Base-by-base conservation (phyloP, 805 yeast species). In the Isabelozyma pseudorhagii region DNA sequence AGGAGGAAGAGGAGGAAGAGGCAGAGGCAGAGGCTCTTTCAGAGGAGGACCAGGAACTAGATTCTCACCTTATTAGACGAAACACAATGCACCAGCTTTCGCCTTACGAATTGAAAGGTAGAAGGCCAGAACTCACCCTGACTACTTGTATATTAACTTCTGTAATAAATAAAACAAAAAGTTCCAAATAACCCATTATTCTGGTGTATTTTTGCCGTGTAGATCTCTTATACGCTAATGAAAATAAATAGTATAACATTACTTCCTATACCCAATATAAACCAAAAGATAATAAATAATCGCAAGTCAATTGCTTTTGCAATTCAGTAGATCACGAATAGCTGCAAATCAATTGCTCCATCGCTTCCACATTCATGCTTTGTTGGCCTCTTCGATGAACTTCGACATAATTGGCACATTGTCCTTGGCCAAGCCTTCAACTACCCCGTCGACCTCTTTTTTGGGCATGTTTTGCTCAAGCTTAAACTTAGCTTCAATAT, bases 401-500 rank as follows among this genome's bases (percentile, higher is more conserved):
- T 61, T 44, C 7, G 75, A 61, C 4, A 69, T 63, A 25, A 62
- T 66, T 5, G 45, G 53, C 41, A 53, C 45, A 11, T 67, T 68
- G 48, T 78, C 81, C 14, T 62, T 55, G 25, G 69, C 65, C 53
- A 76, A 71, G 1, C 84, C 84, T 0, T 72, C 60, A 8, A 79
- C 57, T 0, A 82, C 80, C 5, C 87, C 87, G n/a, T 71, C 66
- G 8, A 78, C 62, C 55, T 84, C 84, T 10, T 61, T 62, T 5
- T 55, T 56, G 17, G 63, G 57, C 67, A 62, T 69, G 25, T 75
- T 71, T 64, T 84, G 89, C 56, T 80, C 82, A 53, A 82, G 73
- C 60, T 84, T 84, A 67, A 74, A 81, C 62, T 82, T 82, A 45
- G 80, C 78, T 55, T 81, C 78, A 7, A 72, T 62, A 14, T 66